Evolutionary conservation across 2,329 filamentous ascomycete genomes (phyloP).

Genomic region (Colletotrichum truncatum): DNA sequence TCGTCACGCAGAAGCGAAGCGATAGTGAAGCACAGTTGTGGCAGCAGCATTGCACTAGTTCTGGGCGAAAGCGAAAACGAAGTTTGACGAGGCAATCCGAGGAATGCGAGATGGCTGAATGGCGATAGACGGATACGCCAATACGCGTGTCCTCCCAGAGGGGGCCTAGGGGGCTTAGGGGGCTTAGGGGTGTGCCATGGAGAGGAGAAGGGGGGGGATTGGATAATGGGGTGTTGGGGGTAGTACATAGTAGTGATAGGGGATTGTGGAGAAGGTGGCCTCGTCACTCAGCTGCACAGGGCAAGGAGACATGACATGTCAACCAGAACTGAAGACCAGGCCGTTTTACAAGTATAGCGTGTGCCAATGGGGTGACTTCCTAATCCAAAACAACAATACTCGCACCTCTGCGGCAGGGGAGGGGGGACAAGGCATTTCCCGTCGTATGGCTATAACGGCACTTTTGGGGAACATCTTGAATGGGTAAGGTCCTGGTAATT

Average conservation of each 20-base stretch:
- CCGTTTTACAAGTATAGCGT: no score
- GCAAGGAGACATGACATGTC: no score
- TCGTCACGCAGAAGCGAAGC: not conserved
- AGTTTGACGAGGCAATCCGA: not conserved
- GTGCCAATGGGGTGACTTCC: no score
- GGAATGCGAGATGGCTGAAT: not conserved
- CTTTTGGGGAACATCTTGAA: no score
- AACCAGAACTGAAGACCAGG: no score
- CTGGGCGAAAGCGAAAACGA: slow-evolving; percentile 10
- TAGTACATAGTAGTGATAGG: no score
- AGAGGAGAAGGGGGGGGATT: not conserved
- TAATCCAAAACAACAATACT: no score
- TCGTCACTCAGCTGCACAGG: not conserved
- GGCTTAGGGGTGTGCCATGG: not conserved
- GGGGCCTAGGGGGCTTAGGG: not conserved
- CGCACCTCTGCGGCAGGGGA: no score
- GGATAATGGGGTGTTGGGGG: not conserved
- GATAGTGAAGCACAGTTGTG: not conserved
- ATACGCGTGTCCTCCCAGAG: slow-evolving; percentile 10
- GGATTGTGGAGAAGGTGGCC: not conserved
- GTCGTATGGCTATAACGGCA: no score
- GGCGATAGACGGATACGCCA: not conserved
- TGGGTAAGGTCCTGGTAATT: no score
- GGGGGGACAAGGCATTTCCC: no score
- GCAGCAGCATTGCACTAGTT: not conserved